Evolutionary conservation across 2,329 filamentous ascomycete genomes (phyloP).

Genomic region (Pochonia chlamydosporia): DNA sequence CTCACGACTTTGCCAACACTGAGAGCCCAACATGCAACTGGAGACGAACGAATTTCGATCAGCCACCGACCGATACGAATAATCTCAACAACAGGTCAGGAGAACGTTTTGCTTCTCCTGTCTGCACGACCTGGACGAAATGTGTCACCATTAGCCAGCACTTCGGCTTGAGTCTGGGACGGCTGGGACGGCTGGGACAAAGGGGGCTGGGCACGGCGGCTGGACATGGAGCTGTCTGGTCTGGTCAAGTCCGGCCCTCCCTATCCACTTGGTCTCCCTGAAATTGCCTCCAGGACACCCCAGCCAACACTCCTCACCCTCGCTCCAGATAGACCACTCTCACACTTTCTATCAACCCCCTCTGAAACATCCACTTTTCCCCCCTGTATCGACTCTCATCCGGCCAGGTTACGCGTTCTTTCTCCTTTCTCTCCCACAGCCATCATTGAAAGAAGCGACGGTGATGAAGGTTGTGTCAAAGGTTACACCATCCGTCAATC

Average conservation of each 20-base stretch:
- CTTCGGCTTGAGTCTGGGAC: neutral
- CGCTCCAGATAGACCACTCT: constrained; percentile 7
- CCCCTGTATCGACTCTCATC: constrained; percentile 2
- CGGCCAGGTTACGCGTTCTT: neutral
- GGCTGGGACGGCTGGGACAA: constrained; percentile 2
- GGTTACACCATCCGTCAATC: too few relatives aligned
- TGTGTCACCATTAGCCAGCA: neutral
- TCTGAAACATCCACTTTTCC: constrained; percentile 13
- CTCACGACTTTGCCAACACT: neutral
- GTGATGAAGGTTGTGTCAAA: too few relatives aligned
- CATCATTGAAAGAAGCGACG: too few relatives aligned
- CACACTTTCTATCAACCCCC: neutral
- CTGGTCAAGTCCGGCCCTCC: too few relatives aligned
- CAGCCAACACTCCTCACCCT: constrained; percentile 14
- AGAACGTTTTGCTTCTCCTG: constrained; percentile 1
- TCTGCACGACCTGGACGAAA: constrained; percentile 1
- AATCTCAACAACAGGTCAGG: neutral
- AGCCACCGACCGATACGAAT: neutral
- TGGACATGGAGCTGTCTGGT: constrained; percentile 11
- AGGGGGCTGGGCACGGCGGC: constrained; percentile 16
- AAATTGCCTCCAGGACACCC: constrained; percentile 18
- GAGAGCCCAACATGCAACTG: neutral
- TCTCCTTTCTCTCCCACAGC: neutral
- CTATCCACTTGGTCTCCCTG: constrained; percentile 14
- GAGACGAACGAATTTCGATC: neutral